Conservation (phyloP, 805 yeast species). For the Nakazawaea populi region DNA sequence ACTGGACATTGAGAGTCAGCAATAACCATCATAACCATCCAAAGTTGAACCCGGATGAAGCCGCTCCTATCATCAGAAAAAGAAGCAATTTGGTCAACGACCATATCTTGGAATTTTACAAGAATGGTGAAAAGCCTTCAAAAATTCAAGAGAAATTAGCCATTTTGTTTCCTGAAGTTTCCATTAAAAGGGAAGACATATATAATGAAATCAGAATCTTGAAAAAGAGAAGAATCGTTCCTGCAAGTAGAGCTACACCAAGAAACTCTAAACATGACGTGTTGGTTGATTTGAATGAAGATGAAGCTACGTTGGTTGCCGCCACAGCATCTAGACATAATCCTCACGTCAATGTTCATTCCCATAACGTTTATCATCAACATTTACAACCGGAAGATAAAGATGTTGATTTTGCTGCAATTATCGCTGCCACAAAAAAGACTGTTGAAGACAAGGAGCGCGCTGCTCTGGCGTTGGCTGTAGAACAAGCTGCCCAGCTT, state of each 20-base stretch:
- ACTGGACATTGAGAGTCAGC: slow-evolving; percentile 48
- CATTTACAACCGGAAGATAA: slow-evolving; percentile 9
- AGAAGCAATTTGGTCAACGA: slow-evolving; percentile 46
- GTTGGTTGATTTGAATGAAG: slow-evolving; percentile 10
- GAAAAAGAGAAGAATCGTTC: slow-evolving; percentile 38
- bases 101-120: slow-evolving; percentile 45
- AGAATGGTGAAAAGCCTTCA: slow-evolving; percentile 50
- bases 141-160: slow-evolving; percentile 46
- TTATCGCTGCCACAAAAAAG: slow-evolving; percentile 11
- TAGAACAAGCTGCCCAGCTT: slow-evolving; percentile 5
- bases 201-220: slow-evolving; percentile 52
- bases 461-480: slow-evolving; percentile 4
- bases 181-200: slow-evolving; percentile 52
- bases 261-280: slow-evolving; percentile 11
- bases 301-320: slow-evolving; percentile 9
- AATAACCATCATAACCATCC: slow-evolving; percentile 57
- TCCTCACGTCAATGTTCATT: slow-evolving; percentile 6
- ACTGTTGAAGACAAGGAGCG: slow-evolving; percentile 9
- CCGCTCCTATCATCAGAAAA: slow-evolving; percentile 53
- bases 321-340: slow-evolving; percentile 8
- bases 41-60: slow-evolving; percentile 47
- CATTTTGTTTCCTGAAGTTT: slow-evolving; percentile 46
- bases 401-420: slow-evolving; percentile 11
- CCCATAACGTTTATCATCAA: slow-evolving; percentile 7
- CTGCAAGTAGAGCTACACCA: slow-evolving; percentile 12